These are phyloP conservation scores for Poterioochromonas sp. DNA, from an alignment of 352 stramenopile genomes.

Conservation along the genomic window DNA sequence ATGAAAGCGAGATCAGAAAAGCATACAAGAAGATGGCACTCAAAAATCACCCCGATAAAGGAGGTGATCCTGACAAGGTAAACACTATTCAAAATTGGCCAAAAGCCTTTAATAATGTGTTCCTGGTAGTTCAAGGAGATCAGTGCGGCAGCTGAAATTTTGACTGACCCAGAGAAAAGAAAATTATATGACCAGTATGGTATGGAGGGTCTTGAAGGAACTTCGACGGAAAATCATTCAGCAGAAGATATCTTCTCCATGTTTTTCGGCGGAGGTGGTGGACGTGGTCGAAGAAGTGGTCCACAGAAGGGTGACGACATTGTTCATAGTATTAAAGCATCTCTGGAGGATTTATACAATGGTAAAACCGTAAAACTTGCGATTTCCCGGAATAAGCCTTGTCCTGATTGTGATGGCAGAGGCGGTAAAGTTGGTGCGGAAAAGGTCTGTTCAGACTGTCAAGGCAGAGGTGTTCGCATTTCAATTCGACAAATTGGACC, in stretches of 20 bases:
- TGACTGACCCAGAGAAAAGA: slow-evolving; percentile 78
- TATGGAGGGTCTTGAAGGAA: slow-evolving; percentile 88
- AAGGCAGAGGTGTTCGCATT: slow-evolving; percentile 83
- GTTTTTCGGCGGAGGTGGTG: slow-evolving; percentile 81
- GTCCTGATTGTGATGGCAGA: slow-evolving; percentile 65
- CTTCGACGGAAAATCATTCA: slow-evolving; percentile 43
- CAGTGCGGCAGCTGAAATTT: slow-evolving; percentile 83
- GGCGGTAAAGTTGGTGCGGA: slow-evolving; percentile 82
- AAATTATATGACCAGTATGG: slow-evolving; percentile 73
- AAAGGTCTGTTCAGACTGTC: slow-evolving; percentile 82
- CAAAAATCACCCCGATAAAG: slow-evolving; percentile 95
- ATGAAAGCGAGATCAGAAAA: slow-evolving; percentile 66
- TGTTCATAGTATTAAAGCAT: slow-evolving; percentile 54
- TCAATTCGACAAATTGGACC: slow-evolving; percentile 91
- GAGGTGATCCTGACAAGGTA: slow-evolving; percentile 88
- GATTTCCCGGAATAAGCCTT: slow-evolving; percentile 87
- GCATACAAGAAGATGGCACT: slow-evolving; percentile 61
- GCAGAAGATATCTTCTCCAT: slow-evolving; percentile 88
- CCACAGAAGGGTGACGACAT: slow-evolving; percentile 90
- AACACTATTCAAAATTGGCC: slow-evolving; percentile 43
- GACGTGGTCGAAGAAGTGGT: slow-evolving; percentile 55
- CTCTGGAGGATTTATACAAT: slow-evolving; percentile 97
- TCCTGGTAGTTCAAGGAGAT: slow-evolving; percentile 74
- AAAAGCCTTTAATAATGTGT: neutral
- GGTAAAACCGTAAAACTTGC: slow-evolving; percentile 95